Evolutionary conservation across 306 rosid species (phyloP).

Genomic region (Casuarina glauca): DNA sequence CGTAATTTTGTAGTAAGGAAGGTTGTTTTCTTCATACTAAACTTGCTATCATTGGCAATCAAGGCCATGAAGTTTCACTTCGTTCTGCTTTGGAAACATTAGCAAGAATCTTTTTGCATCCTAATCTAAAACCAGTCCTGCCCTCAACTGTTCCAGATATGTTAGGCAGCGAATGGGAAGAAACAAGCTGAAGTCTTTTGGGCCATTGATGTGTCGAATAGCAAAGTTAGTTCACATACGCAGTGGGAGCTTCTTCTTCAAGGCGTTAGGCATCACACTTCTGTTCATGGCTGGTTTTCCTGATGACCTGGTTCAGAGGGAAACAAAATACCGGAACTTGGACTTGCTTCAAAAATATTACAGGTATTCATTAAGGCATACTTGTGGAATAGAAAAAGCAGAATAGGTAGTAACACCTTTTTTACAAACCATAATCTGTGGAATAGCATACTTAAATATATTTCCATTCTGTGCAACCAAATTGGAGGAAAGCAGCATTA

Average conservation of each 20-base stretch:
- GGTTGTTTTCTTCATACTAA: background rate
- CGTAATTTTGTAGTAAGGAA: background rate
- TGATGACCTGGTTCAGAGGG: constrained; percentile 69
- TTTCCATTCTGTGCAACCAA: background rate
- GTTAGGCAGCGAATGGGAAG: constrained; percentile 86
- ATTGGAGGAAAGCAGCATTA: background rate
- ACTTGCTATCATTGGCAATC: background rate
- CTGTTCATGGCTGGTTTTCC: constrained; percentile 96
- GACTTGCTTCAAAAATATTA: constrained; percentile 87
- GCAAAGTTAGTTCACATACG: constrained; percentile 66
- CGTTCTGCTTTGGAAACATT: background rate
- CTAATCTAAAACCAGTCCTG: background rate
- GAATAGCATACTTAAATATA: background rate
- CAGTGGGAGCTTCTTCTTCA: constrained; percentile 91
- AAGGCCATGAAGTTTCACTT: background rate
- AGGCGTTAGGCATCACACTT: constrained; percentile 83
- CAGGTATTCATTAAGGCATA: constrained; percentile 51
- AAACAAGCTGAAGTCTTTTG: constrained; percentile 81
- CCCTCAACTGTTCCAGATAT: constrained; percentile 39
- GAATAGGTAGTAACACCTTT: background rate
- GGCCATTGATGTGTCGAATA: constrained; percentile 56
- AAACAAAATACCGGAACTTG: constrained; percentile 77
- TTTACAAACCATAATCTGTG: background rate
- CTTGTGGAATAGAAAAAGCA: background rate
- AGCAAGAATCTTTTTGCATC: background rate